Percentiles rank a stretch among this genome's conserved stretches.
Evolutionary conservation across 2,329 filamentous ascomycete genomes (phyloP).

Genomic region (Neocucurbitaria cava): DNA sequence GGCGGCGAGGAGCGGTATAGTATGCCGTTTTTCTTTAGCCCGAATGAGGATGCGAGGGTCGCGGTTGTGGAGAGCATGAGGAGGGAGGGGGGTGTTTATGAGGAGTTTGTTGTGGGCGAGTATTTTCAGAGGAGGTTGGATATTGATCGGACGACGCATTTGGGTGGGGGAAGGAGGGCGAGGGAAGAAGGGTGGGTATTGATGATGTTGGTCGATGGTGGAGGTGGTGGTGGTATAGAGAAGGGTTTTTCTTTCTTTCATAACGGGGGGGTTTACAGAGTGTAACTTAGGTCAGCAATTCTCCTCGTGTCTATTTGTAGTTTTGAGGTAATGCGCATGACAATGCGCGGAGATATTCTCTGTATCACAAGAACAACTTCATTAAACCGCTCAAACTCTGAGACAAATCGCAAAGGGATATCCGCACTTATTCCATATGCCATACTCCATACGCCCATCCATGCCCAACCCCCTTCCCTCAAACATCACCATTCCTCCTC

Average conservation of each 20-base stretch:
- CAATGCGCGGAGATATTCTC: background rate
- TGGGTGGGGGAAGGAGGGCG: slow-evolving; percentile 25
- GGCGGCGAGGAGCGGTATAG: slow-evolving; percentile 50
- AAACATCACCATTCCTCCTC: slow-evolving; percentile 56
- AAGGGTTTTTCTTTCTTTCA: no score
- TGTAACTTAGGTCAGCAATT: no score
- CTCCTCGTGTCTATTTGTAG: background rate
- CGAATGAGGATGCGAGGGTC: slow-evolving; percentile 44
- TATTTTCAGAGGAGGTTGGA: slow-evolving; percentile 42
- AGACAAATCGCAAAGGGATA: background rate
- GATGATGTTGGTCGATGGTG: background rate
- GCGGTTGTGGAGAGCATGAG: slow-evolving; percentile 39
- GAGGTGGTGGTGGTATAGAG: background rate
- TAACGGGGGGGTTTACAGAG: no score
- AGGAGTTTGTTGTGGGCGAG: slow-evolving; percentile 41
- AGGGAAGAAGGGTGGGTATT: slow-evolving; percentile 3
- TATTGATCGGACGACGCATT: slow-evolving; percentile 43
- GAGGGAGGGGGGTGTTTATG: slow-evolving; percentile 30
- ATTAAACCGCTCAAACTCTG: background rate
- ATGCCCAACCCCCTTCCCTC: background rate
- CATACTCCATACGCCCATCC: background rate
- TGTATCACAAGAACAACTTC: background rate
- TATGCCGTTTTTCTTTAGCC: slow-evolving; percentile 51
- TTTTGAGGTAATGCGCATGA: background rate
- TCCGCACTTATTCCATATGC: background rate